These are phyloP conservation scores for Canna indica DNA, from an alignment of 176 grass and related monocot genomes.

Conservation along the genomic window DNA sequence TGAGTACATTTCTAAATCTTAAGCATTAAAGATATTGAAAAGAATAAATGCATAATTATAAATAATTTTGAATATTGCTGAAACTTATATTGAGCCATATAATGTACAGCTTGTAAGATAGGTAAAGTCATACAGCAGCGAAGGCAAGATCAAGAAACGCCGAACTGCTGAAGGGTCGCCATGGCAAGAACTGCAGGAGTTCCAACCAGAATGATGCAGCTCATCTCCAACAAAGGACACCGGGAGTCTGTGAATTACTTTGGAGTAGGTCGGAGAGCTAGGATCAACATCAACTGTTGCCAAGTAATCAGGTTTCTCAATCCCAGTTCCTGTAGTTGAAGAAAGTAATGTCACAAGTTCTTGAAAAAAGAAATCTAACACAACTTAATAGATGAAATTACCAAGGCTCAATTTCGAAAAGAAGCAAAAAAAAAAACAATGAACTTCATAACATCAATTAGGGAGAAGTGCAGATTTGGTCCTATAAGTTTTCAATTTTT, in stretches of 20 bases:
- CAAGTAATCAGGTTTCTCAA: conserved; percentile 79
- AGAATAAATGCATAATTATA: too few species aligned
- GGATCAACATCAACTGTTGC: conserved; percentile 74
- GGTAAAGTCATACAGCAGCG: conserved; percentile 48
- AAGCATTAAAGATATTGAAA: background rate
- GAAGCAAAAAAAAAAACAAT: too few species aligned
- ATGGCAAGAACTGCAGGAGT: conserved; percentile 93
- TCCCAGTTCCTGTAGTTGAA: conserved; percentile 56
- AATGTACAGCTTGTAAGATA: background rate
- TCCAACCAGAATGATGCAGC: conserved; percentile 91
- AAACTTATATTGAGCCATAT: background rate
- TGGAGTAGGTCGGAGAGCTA: conserved; percentile 60
- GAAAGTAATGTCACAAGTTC: background rate
- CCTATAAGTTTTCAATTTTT: too few species aligned
- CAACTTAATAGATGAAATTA: background rate
- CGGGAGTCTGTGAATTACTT: conserved; percentile 81
- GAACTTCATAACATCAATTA: too few species aligned
- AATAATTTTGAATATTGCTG: background rate
- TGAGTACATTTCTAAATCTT: background rate
- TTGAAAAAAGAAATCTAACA: background rate
- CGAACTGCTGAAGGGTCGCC: conserved; percentile 45
- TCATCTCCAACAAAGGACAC: conserved; percentile 63
- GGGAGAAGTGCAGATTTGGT: too few species aligned
- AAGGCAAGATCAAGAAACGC: conserved; percentile 71
- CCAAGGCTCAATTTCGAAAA: too few species aligned